Evolutionary conservation across 768 basidiomycete genomes (phyloP).

Genomic region (Amanita rubescens): DNA sequence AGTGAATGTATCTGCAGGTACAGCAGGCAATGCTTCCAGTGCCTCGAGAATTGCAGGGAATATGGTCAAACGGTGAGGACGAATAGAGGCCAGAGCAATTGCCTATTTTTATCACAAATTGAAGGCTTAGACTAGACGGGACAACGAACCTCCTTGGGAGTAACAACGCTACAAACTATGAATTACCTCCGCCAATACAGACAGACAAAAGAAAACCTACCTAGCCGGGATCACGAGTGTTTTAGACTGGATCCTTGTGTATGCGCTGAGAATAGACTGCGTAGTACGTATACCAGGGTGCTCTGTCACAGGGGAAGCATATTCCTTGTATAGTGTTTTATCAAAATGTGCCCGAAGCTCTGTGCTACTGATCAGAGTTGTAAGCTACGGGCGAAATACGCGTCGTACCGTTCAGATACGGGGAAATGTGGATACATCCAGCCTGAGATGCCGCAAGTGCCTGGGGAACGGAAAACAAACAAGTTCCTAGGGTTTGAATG

Average conservation of each 20-base stretch:
- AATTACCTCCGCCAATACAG: not conserved
- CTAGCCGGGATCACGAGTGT: not conserved
- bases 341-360: not conserved
- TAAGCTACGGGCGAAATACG: not conserved
- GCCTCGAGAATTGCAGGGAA: constrained; percentile 33
- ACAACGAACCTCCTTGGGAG: not conserved
- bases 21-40: constrained; percentile 21
- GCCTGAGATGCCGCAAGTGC: constrained; percentile 49
- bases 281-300: not conserved
- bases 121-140: not conserved
- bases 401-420: constrained; percentile 48
- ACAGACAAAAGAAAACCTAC: not conserved
- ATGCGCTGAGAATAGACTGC: not conserved
- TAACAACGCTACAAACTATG: not conserved
- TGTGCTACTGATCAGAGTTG: not conserved
- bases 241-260: not conserved
- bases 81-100: constrained; percentile 31
- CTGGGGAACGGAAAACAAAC: constrained; percentile 47
- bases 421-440: constrained; percentile 43
- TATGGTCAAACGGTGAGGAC: constrained; percentile 37
- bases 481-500: constrained; percentile 48
- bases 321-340: not conserved
- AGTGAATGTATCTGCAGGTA: constrained; percentile 8
- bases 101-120: constrained; percentile 19
- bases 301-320: not conserved